Evolutionary conservation across 345 rosid species (phyloP).

Genomic region (Streptanthus diversifolius): DNA sequence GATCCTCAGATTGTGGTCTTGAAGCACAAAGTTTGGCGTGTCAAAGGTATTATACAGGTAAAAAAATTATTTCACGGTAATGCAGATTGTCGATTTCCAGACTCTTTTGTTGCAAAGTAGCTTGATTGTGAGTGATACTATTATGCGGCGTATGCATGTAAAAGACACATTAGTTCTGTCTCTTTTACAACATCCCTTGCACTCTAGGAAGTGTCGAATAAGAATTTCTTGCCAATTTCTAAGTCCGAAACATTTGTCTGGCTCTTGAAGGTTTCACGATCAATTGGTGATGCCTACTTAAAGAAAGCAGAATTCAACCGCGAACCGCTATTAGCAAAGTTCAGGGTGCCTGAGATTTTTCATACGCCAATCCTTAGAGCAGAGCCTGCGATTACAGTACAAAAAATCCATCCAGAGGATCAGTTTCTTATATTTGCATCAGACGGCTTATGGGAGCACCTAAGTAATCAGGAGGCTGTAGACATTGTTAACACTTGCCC

Average conservation of each 20-base stretch:
- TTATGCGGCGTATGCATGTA: neutral
- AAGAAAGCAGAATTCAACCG: slow-evolving; percentile 39
- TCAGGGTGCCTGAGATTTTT: slow-evolving; percentile 33
- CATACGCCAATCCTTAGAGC: slow-evolving; percentile 32
- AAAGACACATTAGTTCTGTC: neutral
- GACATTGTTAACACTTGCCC: slow-evolving; percentile 34
- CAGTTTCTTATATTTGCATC: slow-evolving; percentile 43
- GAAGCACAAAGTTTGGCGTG: slow-evolving; percentile 59
- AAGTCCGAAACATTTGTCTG: neutral
- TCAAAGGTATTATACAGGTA: slow-evolving; percentile 63
- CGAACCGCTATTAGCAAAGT: slow-evolving; percentile 35
- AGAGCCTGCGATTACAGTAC: slow-evolving; percentile 32
- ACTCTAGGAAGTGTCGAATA: neutral
- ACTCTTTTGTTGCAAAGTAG: neutral
- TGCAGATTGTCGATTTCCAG: neutral
- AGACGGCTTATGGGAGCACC: slow-evolving; percentile 39
- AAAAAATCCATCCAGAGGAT: slow-evolving; percentile 36
- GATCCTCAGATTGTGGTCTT: slow-evolving; percentile 60
- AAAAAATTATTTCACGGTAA: neutral
- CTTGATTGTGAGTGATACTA: no score
- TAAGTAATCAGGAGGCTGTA: slow-evolving; percentile 34
- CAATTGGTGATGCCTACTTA: slow-evolving; percentile 41
- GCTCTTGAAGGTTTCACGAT: slow-evolving; percentile 32
- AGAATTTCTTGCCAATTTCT: neutral
- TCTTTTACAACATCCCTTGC: neutral